Evolutionary conservation across 768 basidiomycete genomes (phyloP), one percentile per base, ranked within the genome.

Genomic region (Tylopilus sp.): DNA sequence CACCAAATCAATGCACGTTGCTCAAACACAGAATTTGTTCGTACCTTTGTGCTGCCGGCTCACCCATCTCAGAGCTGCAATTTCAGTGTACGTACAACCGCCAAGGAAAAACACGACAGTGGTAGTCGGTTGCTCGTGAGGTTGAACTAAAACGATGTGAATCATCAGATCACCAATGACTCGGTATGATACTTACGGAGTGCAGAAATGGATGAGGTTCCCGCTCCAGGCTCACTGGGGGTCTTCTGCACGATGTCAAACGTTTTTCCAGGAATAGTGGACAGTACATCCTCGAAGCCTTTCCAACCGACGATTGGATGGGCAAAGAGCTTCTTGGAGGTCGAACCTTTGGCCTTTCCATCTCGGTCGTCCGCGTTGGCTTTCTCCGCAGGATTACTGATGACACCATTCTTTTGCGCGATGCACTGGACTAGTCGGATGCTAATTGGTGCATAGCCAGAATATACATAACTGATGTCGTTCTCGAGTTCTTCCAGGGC

Each of bases 221-320:
- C 60, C 28, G 67, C 41, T 24, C 64, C 66, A 17, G 65, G 59
- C 30, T 56, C 68, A 24, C 62, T 68, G 16, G 70, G 45, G 45
- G 65, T 64, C 58, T 75, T 77, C 65, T 82, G 86, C 28, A 76
- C 72, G 31, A 90, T 79, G 70, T 99, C 95, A 37, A 97, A 81
- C 21, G 86, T 89, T 65, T 84, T 83, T 3, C 97, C 97, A 1
- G 93, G 90, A 50, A 98, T 85, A 48, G 78, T 76, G 31, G 80
- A 80, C 21, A 97, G 67, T 14, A 91, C 81, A 63, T 98, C 96
- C 70, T 98, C 97, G 64, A 99, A 93, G 22, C 94, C 96, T 69
- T 90, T 96, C 95, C 96, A 99, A 3, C 96, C 96, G 10, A 88
- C 82, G 53, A 99, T 89, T 3, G 92, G 88, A 69, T 97, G 94